Base-by-base conservation (phyloP, 148 eudicot species). In the Chenopodium berlandieri region DNA sequence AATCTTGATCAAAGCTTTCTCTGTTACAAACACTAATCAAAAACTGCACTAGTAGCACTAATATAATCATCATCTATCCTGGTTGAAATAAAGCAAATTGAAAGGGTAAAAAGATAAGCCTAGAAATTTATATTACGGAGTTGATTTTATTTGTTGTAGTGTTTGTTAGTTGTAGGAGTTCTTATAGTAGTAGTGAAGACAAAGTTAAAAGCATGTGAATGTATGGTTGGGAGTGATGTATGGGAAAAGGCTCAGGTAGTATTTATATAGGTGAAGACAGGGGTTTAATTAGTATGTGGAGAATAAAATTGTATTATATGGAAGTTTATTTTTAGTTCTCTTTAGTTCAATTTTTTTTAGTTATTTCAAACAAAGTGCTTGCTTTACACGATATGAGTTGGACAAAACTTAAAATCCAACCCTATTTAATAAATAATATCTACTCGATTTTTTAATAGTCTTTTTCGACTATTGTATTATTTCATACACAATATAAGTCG, bases 1-100 rank as follows among this genome's bases (percentile, higher is more conserved):
- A 85, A 6, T 81, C 84, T 32, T 81, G 78, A 30, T 44, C 60
- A 3, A 85, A 71, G 84, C 65, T 77, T 54, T 56, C 86, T 71
- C 83, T 78, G n/a, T 4, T 40, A 40, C 44, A 64, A 32, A 71
- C 80, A 68, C 65, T 40, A 63, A 32, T 65, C 46, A 78, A n/a
- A 1, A 60, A 66, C 31, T 56, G 71, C 81, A 80, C 1, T 46
- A 80, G 48, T 50, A 71, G 67, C 78, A 72, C 56, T 58, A 77
- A 34, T 25, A 27, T 63, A 2, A 75, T 79, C 77, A 76, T 80
- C 73, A 76, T 47, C 73, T 75, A 76, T 47, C 73, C 65, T 48
- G 60, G n/a, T 44, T 74, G 12, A n/a, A 71, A 6, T 9, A 2
- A 20, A 52, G 16, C 56, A 52, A 52, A 52, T 52, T 52, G 44